Conservation (phyloP, 176 grass and related monocot species). For the Rhynchospora pubera region DNA sequence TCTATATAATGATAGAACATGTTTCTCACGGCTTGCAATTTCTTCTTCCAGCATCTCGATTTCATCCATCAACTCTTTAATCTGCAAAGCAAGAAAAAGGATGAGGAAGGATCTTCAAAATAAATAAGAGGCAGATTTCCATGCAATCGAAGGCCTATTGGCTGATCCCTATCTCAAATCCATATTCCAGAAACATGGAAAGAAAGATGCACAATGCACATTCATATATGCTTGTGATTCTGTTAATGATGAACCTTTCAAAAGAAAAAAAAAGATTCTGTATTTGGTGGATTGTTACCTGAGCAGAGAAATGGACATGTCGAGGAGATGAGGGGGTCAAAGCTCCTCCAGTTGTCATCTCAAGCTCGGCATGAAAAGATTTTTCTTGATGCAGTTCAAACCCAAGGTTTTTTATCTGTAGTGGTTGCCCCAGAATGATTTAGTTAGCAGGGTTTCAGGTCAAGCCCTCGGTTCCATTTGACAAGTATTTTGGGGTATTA, state of each 20-base stretch:
- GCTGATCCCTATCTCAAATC: background rate
- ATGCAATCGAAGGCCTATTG: background rate
- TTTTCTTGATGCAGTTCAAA: conserved; percentile 75
- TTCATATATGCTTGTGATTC: background rate
- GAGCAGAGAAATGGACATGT: conserved; percentile 64
- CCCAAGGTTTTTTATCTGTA: conserved; percentile 58
- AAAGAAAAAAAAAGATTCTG: background rate
- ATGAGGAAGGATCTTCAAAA: background rate
- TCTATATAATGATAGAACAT: conserved; percentile 84
- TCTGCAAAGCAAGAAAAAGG: conserved; percentile 31
- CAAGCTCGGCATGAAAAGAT: conserved; percentile 55
- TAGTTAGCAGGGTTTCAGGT: background rate
- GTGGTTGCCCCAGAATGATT: conserved; percentile 8
- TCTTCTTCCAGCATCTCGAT: conserved; percentile 90
- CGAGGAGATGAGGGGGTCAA: conserved; percentile 71
- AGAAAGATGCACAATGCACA: background rate
- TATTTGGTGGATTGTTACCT: conserved; percentile 29
- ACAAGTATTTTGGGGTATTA: background rate
- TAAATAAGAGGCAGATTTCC: no score
- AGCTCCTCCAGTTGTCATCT: conserved; percentile 62
- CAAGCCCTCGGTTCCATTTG: background rate
- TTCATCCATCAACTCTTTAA: conserved; percentile 64
- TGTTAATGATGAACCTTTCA: background rate
- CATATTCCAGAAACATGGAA: background rate
- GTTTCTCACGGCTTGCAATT: conserved; percentile 68